Evolutionary conservation across 768 basidiomycete species (phyloP).

Genomic region (Mycena filopes): DNA sequence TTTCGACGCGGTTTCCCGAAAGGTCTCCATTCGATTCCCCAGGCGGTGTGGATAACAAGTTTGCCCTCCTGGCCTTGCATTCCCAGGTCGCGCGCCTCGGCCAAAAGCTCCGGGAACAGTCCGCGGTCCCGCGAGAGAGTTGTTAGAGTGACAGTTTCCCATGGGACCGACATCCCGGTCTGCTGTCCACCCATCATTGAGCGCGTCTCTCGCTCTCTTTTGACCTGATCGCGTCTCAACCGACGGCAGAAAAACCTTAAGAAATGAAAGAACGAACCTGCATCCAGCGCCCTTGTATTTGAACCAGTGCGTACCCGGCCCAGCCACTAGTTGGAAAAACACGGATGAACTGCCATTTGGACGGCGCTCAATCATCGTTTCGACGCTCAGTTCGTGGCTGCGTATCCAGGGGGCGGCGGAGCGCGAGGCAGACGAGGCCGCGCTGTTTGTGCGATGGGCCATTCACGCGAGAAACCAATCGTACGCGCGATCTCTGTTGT

Average conservation of each 20-base stretch:
- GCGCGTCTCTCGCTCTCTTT: constrained; percentile 93
- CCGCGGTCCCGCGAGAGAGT: constrained; percentile 88
- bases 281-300: constrained; percentile 95
- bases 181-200: constrained; percentile 84
- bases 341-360: constrained; percentile 93
- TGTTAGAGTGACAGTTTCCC: constrained; percentile 97
- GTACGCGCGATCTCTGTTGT: constrained; percentile 94
- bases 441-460: constrained; percentile 69
- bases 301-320: constrained; percentile 94
- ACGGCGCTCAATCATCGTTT: constrained; percentile 88
- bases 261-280: constrained; percentile 65
- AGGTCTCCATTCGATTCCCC: constrained; percentile 96
- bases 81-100: constrained; percentile 91
- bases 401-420: constrained; percentile 63
- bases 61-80: constrained; percentile 90
- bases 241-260: constrained; percentile 13
- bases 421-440: constrained; percentile 37
- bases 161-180: constrained; percentile 64
- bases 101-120: constrained; percentile 82
- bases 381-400: constrained; percentile 94
- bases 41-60: constrained; percentile 95
- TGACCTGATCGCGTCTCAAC: constrained; percentile 66
- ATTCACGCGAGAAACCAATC: constrained; percentile 99
- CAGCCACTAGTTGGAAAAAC: constrained; percentile 93
- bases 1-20: constrained; percentile 93